These are phyloP conservation scores for Gossypium rotundifolium DNA, from an alignment of 345 rosid genomes.

Conservation along the genomic window DNA sequence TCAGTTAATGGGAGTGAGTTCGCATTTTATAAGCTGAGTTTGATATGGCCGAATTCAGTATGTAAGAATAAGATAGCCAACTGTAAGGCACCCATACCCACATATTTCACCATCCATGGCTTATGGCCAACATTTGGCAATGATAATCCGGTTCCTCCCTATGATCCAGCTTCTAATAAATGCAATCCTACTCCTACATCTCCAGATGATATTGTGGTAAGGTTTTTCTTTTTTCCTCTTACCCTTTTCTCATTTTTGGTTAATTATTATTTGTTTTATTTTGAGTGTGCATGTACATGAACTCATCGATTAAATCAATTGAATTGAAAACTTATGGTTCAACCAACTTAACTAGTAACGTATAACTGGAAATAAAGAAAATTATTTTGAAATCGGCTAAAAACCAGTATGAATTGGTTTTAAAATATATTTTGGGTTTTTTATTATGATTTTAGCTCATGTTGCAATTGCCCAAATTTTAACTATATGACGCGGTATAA, in stretches of 20 bases:
- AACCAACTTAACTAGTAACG: no score
- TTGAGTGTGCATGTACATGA: accelerated
- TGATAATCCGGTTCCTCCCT: background rate
- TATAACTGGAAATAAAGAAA: no score
- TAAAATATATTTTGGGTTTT: no score
- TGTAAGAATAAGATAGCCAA: background rate
- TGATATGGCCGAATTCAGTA: background rate
- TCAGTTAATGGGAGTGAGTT: background rate
- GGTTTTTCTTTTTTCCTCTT: background rate
- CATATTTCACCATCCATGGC: background rate
- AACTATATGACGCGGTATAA: no score
- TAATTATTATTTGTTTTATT: no score
- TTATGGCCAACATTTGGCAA: background rate
- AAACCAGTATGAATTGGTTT: no score
- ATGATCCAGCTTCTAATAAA: background rate
- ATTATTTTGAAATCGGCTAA: no score
- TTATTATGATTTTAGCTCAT: no score
- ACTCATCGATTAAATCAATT: no score
- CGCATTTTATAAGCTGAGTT: background rate
- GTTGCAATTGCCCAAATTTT: no score
- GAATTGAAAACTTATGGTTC: no score
- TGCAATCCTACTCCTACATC: background rate
- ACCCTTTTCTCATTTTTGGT: background rate
- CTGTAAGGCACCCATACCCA: background rate
- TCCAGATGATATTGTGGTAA: background rate